Evolutionary conservation across 2,329 filamentous ascomycete species (phyloP), one percentile per base, ranked within the genome.

Genomic region (Aureobasidium sp.): DNA sequence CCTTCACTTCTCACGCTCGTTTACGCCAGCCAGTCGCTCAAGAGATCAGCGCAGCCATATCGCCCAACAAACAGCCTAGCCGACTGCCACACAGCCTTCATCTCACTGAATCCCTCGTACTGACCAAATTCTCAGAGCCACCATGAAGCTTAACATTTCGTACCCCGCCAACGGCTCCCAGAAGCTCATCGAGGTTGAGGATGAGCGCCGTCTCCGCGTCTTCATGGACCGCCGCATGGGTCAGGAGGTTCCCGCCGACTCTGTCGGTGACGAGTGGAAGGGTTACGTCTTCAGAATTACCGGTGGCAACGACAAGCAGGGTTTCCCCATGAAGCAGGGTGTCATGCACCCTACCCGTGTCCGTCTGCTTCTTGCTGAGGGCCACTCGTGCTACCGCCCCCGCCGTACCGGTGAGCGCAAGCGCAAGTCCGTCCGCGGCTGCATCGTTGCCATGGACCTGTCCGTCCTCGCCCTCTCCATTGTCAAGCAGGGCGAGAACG

Each of bases 261-360:
- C 87, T 77, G 86, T 99, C 76, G 94, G 94, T 76, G 92, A 97
- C 78, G 94, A 99, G 84, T 99, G 96, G 90, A 97, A 97, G 87
- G 94, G 94, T 81, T 99, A 99, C 86, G 88, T 99, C 84, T 91
- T 99, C 88, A 89, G 87, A 79, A 97, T 99, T 84, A 99, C 94
- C 75, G 95, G 94, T 77, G 94, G 95, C 78, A 99, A 99, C 89
- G 94, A 99, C 90, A 99, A 99, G 91, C 95, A 99, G 86, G 94
- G 94, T 84, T 99, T 99, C 87, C 94, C 94, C 74, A 99, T 99
- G 94, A 99, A 99, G 91, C 95, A 99, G 88, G 94, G 94, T 86
- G 90, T 96, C 79, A 93, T 99, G 86, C 90, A 96, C 81, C 92
- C 94, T 75, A 94, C 90, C 79, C 94, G 94, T 94, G 94, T 97